Conservation (phyloP, 1,284 basidiomycete genomes). For the Leccinum angustisporum region DNA sequence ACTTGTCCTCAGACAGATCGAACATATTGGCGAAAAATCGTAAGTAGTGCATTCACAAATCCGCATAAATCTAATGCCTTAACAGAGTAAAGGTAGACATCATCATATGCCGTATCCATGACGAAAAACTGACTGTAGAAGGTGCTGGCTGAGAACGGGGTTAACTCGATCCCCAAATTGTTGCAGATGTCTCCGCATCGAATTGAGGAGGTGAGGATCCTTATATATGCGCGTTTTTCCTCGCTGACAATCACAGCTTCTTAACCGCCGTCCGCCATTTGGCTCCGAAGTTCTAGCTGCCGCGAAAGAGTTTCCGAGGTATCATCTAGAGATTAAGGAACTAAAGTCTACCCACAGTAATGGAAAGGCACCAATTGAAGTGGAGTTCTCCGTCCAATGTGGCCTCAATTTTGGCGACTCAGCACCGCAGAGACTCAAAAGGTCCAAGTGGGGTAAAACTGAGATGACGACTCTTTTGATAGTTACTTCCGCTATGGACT, state of each 20-base stretch:
- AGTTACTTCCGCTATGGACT: slow-evolving; percentile 66
- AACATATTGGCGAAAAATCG: slow-evolving; percentile 86
- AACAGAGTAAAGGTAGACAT: slow-evolving; percentile 53
- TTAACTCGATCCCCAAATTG: slow-evolving; percentile 60
- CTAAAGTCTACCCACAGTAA: slow-evolving; percentile 39
- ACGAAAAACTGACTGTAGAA: slow-evolving; percentile 30
- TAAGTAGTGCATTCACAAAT: slow-evolving; percentile 35
- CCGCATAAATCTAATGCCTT: slow-evolving; percentile 2
- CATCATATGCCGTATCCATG: background rate
- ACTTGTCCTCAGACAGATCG: slow-evolving; percentile 74
- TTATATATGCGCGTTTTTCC: background rate
- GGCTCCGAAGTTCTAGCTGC: slow-evolving; percentile 64
- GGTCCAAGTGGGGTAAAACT: slow-evolving; percentile 42
- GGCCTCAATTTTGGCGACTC: slow-evolving; percentile 39
- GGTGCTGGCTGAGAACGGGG: slow-evolving; percentile 73
- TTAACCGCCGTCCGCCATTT: slow-evolving; percentile 73
- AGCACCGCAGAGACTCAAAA: slow-evolving; percentile 40
- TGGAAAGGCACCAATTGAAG: slow-evolving; percentile 54
- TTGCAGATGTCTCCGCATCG: slow-evolving; percentile 53
- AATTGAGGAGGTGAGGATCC: slow-evolving; percentile 58
- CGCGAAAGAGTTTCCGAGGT: slow-evolving; percentile 64
- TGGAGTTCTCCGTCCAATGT: slow-evolving; percentile 63
- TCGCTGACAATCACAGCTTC: slow-evolving; percentile 46
- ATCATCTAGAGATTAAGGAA: slow-evolving; percentile 52
- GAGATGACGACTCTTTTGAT: slow-evolving; percentile 72